phyloP scores from a whole-genome alignment of 2,329 filamentous ascomycete genomes.

The Alternaria burnsii region DNA sequence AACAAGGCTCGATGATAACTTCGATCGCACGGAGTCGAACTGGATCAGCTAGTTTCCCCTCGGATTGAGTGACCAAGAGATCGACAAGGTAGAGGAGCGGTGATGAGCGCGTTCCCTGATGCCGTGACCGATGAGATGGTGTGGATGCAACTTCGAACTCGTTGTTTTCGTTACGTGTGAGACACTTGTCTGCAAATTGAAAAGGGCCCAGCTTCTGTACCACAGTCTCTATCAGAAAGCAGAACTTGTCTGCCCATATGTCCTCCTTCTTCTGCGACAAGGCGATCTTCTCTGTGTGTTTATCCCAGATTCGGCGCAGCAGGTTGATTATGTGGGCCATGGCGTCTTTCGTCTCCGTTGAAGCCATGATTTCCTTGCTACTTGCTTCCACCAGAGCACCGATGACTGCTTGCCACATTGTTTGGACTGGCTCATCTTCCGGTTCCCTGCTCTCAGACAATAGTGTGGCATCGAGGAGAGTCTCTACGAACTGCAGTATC shows the following conservation, averaged over 20 bases:
- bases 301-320: slow-evolving; percentile 73
- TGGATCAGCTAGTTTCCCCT: slow-evolving; percentile 51
- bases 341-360: slow-evolving; percentile 81
- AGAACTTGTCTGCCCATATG: slow-evolving; percentile 60
- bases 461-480: slow-evolving; percentile 60
- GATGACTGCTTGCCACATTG: slow-evolving; percentile 70
- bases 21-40: slow-evolving; percentile 51
- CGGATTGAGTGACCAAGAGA: slow-evolving; percentile 61
- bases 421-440: slow-evolving; percentile 60
- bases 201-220: slow-evolving; percentile 60
- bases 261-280: slow-evolving; percentile 46
- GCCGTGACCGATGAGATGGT: slow-evolving; percentile 67
- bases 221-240: slow-evolving; percentile 61
- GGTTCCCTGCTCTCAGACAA: slow-evolving; percentile 52
- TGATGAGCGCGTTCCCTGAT: slow-evolving; percentile 60
- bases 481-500: slow-evolving; percentile 70
- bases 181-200: slow-evolving; percentile 60
- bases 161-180: slow-evolving; percentile 63
- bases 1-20: slow-evolving; percentile 66
- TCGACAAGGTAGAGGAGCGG: slow-evolving; percentile 73
- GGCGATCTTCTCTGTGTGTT: slow-evolving; percentile 54
- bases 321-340: slow-evolving; percentile 75
- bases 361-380: slow-evolving; percentile 88
- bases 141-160: slow-evolving; percentile 70
- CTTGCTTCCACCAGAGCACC: slow-evolving; percentile 72